Evolutionary conservation across 2,329 filamentous ascomycete species (phyloP).

Genomic region (Pyrenochaeta sp.): DNA sequence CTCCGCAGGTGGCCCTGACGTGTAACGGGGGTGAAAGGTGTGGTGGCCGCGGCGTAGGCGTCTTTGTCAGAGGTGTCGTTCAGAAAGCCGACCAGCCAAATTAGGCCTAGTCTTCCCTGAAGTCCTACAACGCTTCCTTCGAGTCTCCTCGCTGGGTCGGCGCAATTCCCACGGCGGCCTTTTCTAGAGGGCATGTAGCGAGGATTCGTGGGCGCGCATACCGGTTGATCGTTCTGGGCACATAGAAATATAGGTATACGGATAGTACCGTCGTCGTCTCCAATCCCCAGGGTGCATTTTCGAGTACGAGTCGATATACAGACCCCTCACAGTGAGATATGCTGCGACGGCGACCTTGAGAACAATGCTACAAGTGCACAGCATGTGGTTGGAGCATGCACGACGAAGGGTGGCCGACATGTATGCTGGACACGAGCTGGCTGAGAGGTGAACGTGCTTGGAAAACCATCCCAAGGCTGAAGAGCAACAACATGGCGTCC

Average conservation of each 20-base stretch:
- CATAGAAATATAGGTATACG: too few relatives aligned
- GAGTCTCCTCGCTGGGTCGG: constrained; percentile 25
- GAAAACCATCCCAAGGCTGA: constrained; percentile 11
- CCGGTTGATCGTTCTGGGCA: too few relatives aligned
- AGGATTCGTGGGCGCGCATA: constrained; percentile 1
- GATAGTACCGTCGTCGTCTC: too few relatives aligned
- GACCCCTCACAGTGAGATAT: too few relatives aligned
- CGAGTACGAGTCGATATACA: too few relatives aligned
- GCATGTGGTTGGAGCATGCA: too few relatives aligned
- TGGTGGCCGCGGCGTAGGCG: constrained; percentile 17
- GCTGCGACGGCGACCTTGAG: too few relatives aligned
- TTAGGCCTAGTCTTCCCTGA: constrained; percentile 19
- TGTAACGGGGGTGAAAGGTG: constrained; percentile 13
- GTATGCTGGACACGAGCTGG: constrained; percentile 14
- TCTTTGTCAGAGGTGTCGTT: constrained; percentile 19
- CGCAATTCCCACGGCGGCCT: constrained; percentile 13
- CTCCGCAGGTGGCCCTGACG: neutral
- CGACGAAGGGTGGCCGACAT: constrained; percentile 17
- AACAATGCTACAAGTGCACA: too few relatives aligned
- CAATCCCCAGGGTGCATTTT: too few relatives aligned
- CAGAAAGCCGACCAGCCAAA: constrained; percentile 13
- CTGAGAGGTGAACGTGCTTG: constrained; percentile 16
- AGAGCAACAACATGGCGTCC: constrained; percentile 6
- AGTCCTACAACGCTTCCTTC: constrained; percentile 33
- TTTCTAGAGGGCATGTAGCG: neutral